These are phyloP conservation scores for Crucibulum laeve DNA, from an alignment of 768 basidiomycete species.

Conservation along the genomic window DNA sequence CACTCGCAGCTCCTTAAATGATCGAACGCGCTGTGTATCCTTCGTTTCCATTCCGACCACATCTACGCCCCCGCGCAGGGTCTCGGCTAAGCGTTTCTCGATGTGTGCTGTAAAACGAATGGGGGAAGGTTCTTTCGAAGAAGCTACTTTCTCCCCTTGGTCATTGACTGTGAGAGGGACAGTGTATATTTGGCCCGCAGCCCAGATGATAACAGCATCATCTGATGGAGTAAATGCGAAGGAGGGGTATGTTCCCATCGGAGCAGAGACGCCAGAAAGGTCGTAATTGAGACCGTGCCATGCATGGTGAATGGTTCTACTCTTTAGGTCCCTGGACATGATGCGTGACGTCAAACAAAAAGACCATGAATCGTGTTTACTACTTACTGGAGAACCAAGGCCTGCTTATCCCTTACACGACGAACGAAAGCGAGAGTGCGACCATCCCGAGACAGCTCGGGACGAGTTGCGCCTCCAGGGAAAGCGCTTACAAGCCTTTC, in stretches of 20 bases:
- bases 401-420: constrained; percentile 69
- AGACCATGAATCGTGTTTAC: background rate
- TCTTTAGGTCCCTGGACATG: constrained; percentile 51
- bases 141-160: constrained; percentile 46
- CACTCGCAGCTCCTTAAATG: constrained; percentile 58
- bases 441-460: constrained; percentile 64
- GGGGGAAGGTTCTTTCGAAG: constrained; percentile 33
- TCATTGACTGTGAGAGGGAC: constrained; percentile 52
- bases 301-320: constrained; percentile 59
- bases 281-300: constrained; percentile 74
- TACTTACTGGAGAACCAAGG: constrained; percentile 64
- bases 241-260: constrained; percentile 78
- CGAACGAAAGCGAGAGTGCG: constrained; percentile 73
- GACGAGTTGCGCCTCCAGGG: constrained; percentile 72
- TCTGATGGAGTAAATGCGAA: constrained; percentile 64
- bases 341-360: constrained; percentile 1
- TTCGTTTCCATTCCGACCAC: constrained; percentile 49
- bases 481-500: constrained; percentile 48
- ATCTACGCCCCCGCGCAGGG: constrained; percentile 43
- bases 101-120: constrained; percentile 62
- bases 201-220: constrained; percentile 67
- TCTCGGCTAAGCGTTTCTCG: constrained; percentile 61
- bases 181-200: constrained; percentile 63
- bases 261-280: constrained; percentile 56
- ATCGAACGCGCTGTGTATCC: constrained; percentile 50